These are phyloP conservation scores for Penicillium coffeae DNA, from an alignment of 495 filamentous ascomycete species.

Conservation along the genomic window DNA sequence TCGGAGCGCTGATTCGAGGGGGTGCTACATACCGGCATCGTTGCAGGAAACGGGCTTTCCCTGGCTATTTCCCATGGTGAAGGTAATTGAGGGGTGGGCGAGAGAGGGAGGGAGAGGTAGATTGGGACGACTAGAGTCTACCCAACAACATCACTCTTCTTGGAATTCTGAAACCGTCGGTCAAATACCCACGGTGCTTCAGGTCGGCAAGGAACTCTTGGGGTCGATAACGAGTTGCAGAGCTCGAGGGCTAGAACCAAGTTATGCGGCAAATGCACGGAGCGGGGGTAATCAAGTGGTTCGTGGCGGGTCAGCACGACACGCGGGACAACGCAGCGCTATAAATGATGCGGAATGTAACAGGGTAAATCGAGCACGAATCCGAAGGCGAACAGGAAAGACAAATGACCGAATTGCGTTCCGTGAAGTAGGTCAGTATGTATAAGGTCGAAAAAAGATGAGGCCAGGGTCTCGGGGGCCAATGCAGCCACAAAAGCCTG, in stretches of 20 bases:
- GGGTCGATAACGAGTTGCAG: slow-evolving; percentile 7
- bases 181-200: not conserved
- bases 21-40: slow-evolving; percentile 73
- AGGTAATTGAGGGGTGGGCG: too few species aligned
- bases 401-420: not conserved
- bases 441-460: slow-evolving; percentile 15
- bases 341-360: not conserved
- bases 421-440: slow-evolving; percentile 7
- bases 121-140: slow-evolving; percentile 18
- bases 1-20: not conserved
- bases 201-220: not conserved
- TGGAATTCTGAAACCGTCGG: not conserved
- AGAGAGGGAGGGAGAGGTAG: slow-evolving; percentile 17
- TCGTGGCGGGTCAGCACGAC: slow-evolving; percentile 7
- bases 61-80: slow-evolving; percentile 84
- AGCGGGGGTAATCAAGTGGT: slow-evolving; percentile 19
- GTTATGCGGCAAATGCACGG: slow-evolving; percentile 14
- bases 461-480: slow-evolving; percentile 2
- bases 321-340: not conserved
- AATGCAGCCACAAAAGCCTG: slow-evolving; percentile 1
- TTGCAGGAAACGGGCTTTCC: slow-evolving; percentile 90
- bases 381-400: not conserved
- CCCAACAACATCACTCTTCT: slow-evolving; percentile 34
- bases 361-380: not conserved
- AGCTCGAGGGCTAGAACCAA: slow-evolving; percentile 16